Conservation (phyloP, 2,329 filamentous ascomycete genomes). For the Sclerotinia minor region DNA sequence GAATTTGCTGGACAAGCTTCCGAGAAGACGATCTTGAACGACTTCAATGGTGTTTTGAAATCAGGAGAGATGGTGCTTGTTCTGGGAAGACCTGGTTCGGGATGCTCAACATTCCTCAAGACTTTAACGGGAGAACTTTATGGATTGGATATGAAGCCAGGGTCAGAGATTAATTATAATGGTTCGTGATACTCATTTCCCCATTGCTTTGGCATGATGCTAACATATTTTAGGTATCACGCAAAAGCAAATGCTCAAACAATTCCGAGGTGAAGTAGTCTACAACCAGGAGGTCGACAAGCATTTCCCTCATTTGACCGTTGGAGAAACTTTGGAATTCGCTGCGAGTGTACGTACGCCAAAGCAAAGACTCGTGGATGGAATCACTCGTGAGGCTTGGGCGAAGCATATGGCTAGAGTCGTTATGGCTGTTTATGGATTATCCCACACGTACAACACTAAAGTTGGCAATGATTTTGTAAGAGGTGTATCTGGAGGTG, state of each 20-base stretch:
- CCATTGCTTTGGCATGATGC: constrained; percentile 51
- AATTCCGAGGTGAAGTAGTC: constrained; percentile 65
- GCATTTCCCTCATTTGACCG: constrained; percentile 74
- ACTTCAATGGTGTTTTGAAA: constrained; percentile 64
- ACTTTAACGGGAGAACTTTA: constrained; percentile 58
- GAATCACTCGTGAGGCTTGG: constrained; percentile 58
- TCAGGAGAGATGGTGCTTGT: constrained; percentile 69
- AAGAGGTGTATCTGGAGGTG: constrained; percentile 67
- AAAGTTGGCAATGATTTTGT: constrained; percentile 75
- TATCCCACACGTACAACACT: constrained; percentile 70
- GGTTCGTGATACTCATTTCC: constrained; percentile 57
- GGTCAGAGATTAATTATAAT: constrained; percentile 61
- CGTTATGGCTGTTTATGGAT: constrained; percentile 66
- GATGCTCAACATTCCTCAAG: constrained; percentile 65
- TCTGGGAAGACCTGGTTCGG: constrained; percentile 64
- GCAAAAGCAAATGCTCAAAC: constrained; percentile 52
- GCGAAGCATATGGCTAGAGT: constrained; percentile 49
- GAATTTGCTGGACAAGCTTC: constrained; percentile 55
- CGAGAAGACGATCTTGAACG: constrained; percentile 60
- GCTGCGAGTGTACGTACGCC: constrained; percentile 69
- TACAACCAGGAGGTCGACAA: constrained; percentile 77
- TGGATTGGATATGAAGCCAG: constrained; percentile 54
- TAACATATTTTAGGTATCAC: constrained; percentile 49
- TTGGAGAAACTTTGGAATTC: constrained; percentile 73
- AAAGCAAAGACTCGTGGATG: constrained; percentile 55